Conservation (phyloP, 257 asterid genomes). For the Ilex aquifolium region DNA sequence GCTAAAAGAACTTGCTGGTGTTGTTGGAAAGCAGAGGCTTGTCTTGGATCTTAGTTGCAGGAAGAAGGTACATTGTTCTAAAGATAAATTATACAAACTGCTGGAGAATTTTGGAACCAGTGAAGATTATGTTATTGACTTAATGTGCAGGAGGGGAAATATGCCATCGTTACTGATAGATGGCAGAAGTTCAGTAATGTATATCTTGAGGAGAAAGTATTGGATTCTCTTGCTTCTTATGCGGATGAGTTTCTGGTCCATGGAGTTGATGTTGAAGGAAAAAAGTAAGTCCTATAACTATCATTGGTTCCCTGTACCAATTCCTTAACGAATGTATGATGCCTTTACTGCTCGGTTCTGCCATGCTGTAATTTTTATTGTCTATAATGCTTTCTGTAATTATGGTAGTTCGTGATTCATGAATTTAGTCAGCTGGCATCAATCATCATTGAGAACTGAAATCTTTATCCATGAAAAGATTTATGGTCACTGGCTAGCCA, state of each 20-base stretch:
- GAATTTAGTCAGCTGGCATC: background rate
- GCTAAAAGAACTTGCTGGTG: constrained; percentile 67
- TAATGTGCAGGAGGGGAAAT: constrained; percentile 51
- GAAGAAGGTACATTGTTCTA: constrained; percentile 55
- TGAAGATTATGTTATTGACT: background rate
- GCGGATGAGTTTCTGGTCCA: constrained; percentile 97
- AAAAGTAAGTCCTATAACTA: constrained; percentile 47
- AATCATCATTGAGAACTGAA: no score
- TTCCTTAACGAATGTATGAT: background rate
- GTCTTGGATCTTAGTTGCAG: constrained; percentile 96
- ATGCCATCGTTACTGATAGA: constrained; percentile 89
- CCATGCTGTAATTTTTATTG: no score
- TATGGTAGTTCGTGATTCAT: background rate
- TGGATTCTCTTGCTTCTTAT: constrained; percentile 57
- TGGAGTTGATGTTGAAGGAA: constrained; percentile 99
- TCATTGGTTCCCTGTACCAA: background rate
- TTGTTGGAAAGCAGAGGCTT: constrained; percentile 73
- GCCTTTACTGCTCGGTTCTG: background rate
- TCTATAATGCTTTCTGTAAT: background rate
- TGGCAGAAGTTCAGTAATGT: constrained; percentile 96
- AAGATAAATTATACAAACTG: background rate
- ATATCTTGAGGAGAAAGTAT: constrained; percentile 59
- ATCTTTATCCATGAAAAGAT: no score
- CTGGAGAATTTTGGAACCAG: background rate
- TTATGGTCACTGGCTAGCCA: no score